Evolutionary conservation across 768 basidiomycete species (phyloP).

Genomic region (Mycena vitilis): DNA sequence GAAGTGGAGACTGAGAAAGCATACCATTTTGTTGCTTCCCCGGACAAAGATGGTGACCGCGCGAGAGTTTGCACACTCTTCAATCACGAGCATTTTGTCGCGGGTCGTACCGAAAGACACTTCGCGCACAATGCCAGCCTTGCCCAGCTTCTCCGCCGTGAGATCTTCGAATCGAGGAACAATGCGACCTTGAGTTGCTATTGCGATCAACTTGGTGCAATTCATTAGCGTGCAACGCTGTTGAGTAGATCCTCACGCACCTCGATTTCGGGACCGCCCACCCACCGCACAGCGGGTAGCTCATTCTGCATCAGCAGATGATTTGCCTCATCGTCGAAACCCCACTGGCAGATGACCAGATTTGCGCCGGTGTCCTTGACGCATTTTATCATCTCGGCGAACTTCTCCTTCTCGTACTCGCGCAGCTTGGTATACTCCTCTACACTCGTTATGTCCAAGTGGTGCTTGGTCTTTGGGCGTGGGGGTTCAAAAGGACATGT

Average conservation of each 20-base stretch:
- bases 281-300: constrained; percentile 97
- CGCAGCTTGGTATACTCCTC: constrained; percentile 97
- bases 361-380: constrained; percentile 98
- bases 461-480: constrained; percentile 99
- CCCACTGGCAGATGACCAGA: constrained; percentile 99
- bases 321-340: constrained; percentile 99
- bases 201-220: constrained; percentile 85
- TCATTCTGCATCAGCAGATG: constrained; percentile 98
- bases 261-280: constrained; percentile 99
- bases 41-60: constrained; percentile 98
- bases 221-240: neutral
- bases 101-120: constrained; percentile 96
- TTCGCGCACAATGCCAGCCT: constrained; percentile 94
- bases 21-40: constrained; percentile 98
- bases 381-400: constrained; percentile 94
- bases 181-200: constrained; percentile 97
- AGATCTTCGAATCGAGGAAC: constrained; percentile 99
- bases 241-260: constrained; percentile 50
- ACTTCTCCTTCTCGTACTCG: constrained; percentile 96
- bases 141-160: constrained; percentile 89
- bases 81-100: constrained; percentile 99
- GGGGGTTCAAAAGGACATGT: constrained; percentile 99
- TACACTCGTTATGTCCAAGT: constrained; percentile 95
- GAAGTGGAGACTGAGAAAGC: constrained; percentile 19
- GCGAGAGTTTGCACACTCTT: constrained; percentile 96